These are phyloP conservation scores for Fennellomyces sp. DNA, from an alignment of 371 early-diverging fungal species.

Conservation along the genomic window DNA sequence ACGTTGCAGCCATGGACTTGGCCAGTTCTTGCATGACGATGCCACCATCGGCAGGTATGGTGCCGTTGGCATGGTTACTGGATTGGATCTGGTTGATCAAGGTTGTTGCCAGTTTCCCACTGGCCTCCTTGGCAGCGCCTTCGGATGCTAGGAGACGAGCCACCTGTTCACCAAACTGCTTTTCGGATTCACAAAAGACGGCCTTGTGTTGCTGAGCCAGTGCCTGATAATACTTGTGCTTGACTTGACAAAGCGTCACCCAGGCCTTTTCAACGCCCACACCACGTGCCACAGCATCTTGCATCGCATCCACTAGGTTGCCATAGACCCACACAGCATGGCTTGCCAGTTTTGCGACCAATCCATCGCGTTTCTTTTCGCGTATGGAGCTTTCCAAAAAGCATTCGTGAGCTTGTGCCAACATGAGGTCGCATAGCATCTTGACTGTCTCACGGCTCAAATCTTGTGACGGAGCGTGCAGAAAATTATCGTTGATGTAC, in stretches of 20 bases:
- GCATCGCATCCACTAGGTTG: slow-evolving; percentile 65
- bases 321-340: slow-evolving; percentile 83
- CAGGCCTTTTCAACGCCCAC: slow-evolving; percentile 69
- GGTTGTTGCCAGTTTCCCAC: slow-evolving; percentile 62
- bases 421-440: slow-evolving; percentile 80
- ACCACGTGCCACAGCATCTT: slow-evolving; percentile 53
- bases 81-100: slow-evolving; percentile 53
- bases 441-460: slow-evolving; percentile 88
- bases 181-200: slow-evolving; percentile 73
- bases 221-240: slow-evolving; percentile 85
- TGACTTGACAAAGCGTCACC: slow-evolving; percentile 74
- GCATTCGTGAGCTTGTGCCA: slow-evolving; percentile 96
- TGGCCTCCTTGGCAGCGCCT: slow-evolving; percentile 81
- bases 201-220: slow-evolving; percentile 84
- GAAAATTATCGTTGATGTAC: slow-evolving; percentile 95
- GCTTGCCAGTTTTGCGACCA: slow-evolving; percentile 87
- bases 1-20: slow-evolving; percentile 58
- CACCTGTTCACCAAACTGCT: slow-evolving; percentile 86
- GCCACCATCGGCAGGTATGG: slow-evolving; percentile 56
- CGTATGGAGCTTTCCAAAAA: slow-evolving; percentile 83
- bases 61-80: slow-evolving; percentile 48
- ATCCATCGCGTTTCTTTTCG: slow-evolving; percentile 83
- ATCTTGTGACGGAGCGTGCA: slow-evolving; percentile 94
- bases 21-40: slow-evolving; percentile 66
- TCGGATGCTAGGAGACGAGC: slow-evolving; percentile 83